A percentile compares a stretch with the other conserved stretches of the same genome.
Evolutionary conservation across 805 yeast genomes (phyloP).

Genomic region (Hanseniaspora meyeri): DNA sequence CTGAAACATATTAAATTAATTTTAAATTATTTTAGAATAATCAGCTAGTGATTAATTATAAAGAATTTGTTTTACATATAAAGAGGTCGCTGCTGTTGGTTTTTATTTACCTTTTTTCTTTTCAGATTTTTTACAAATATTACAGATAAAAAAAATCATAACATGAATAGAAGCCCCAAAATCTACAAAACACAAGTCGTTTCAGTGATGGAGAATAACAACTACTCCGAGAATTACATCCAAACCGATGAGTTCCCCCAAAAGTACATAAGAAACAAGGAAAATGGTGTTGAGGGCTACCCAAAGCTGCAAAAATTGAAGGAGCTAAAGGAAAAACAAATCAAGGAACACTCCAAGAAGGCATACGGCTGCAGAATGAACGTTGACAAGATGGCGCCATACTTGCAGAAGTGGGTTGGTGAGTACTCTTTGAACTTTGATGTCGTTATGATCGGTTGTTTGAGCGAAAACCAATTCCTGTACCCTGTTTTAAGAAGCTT

Average conservation of each 20-base stretch:
- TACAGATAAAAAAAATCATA: not conserved
- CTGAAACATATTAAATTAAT: not conserved
- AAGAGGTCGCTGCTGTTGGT: not conserved
- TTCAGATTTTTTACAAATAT: not conserved
- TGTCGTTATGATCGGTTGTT: conserved; percentile 83
- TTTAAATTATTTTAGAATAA: too few species aligned
- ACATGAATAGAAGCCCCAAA: conserved; percentile 6
- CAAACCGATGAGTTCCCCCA: conserved; percentile 55
- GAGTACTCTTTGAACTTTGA: conserved; percentile 57
- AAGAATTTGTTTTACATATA: too few species aligned
- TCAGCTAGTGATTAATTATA: too few species aligned
- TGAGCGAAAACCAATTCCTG: conserved; percentile 61
- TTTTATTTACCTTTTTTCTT: too few species aligned
- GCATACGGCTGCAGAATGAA: conserved; percentile 56
- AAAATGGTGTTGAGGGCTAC: conserved; percentile 65
- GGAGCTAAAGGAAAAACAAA: conserved; percentile 50
- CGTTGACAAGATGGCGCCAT: conserved; percentile 41
- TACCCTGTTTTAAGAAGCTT: conserved; percentile 48
- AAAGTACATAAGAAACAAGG: conserved; percentile 49
- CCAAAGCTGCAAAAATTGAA: conserved; percentile 67
- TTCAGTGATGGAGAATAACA: conserved; percentile 23
- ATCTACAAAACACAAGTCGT: conserved; percentile 2
- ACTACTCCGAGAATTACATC: conserved; percentile 57
- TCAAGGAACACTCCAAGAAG: conserved; percentile 38
- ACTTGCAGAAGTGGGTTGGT: conserved; percentile 49